Evolutionary conservation across 129 eudicot genomes (phyloP).

Genomic region (Helichrysum umbraculigerum): DNA sequence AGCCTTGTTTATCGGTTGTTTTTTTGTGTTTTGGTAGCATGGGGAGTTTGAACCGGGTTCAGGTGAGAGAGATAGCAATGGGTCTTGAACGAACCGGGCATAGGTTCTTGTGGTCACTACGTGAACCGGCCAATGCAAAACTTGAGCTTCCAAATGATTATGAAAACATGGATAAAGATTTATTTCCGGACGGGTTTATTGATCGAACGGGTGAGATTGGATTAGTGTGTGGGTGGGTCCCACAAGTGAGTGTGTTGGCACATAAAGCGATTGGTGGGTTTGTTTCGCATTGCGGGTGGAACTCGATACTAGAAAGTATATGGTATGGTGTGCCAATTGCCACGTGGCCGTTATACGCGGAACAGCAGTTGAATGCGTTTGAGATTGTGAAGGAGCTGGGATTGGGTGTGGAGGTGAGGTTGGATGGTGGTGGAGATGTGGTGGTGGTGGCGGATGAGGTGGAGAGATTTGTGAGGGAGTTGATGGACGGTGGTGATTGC

Average conservation of each 20-base stretch:
- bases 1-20: constrained; percentile 34
- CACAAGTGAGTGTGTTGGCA: constrained; percentile 9
- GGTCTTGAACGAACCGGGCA: constrained; percentile 30
- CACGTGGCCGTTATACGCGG: constrained; percentile 15
- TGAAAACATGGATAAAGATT: not conserved
- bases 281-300: constrained; percentile 14
- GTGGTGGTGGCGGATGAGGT: not conserved
- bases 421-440: not conserved
- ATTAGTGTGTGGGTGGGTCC: constrained; percentile 13
- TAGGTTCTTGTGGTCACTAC: constrained; percentile 41
- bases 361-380: constrained; percentile 4
- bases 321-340: constrained; percentile 16
- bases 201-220: not conserved
- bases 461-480: not conserved
- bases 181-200: constrained; percentile 23
- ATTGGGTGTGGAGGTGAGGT: constrained; percentile 15
- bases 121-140: not conserved
- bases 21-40: constrained; percentile 46
- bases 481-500: not conserved
- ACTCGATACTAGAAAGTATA: constrained; percentile 1
- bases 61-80: constrained; percentile 26
- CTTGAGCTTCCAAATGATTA: constrained; percentile 12
- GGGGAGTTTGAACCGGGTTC: constrained; percentile 26
- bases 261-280: constrained; percentile 11
- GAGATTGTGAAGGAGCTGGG: not conserved